Evolutionary conservation across 495 filamentous ascomycete genomes (phyloP).

Genomic region (Tuber aestivum): DNA sequence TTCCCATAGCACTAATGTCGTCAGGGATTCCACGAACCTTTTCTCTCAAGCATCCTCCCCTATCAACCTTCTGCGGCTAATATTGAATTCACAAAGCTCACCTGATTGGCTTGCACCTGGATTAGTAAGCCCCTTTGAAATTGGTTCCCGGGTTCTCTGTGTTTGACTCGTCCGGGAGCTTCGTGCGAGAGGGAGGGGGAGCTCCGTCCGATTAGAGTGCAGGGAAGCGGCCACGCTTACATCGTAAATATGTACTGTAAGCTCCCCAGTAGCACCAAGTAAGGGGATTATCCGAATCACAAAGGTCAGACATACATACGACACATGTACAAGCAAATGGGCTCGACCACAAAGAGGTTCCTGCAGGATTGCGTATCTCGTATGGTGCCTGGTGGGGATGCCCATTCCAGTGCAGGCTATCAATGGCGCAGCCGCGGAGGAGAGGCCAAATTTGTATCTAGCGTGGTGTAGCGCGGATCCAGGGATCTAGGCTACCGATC

Average conservation of each 20-base stretch:
- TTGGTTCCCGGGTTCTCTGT: not conserved
- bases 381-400: not conserved
- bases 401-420: not conserved
- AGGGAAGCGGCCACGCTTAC: not conserved
- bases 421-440: not conserved
- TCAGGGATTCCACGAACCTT: not conserved
- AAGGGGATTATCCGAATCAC: not conserved
- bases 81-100: not conserved
- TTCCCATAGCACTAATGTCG: not conserved
- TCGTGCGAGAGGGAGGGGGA: not conserved
- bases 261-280: not conserved
- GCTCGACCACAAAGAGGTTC: not conserved
- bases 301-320: not conserved
- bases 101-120: not conserved
- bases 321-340: not conserved
- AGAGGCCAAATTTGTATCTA: not conserved
- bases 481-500: not conserved
- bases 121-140: not conserved
- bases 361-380: not conserved
- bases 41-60: not conserved
- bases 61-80: not conserved
- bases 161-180: not conserved
- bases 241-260: not conserved
- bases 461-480: not conserved
- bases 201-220: not conserved